Evolutionary conservation across 805 yeast species (phyloP), one percentile per base, ranked within the genome.

Genomic region (Lachancea meyersii): DNA sequence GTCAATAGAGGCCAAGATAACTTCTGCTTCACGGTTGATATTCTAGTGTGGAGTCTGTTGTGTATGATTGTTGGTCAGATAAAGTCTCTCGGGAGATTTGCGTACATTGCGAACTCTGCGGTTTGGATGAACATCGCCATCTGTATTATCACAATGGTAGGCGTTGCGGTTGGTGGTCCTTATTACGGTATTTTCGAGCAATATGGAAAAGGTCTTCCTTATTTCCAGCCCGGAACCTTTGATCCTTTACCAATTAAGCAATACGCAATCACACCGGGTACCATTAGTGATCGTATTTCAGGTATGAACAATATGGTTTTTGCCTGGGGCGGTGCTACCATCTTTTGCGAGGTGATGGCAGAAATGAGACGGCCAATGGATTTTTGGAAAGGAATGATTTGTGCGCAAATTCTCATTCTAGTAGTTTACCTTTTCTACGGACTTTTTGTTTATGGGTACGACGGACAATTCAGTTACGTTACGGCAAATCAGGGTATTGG

Each of bases 251-350:
- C 50, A 35, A 42, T 47, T 33, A 50, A 48, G 22, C 37, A 52
- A 19, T 55, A 53, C 20, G 59, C 64, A 14, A 48, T 62, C 37
- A 42, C 57, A 20, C 66, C 67, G 10, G 60, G 51, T 24, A 46
- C 49, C 10, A 46, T 62, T 40, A 48, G 55, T 35, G 50, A 51
- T 38, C 67, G 62, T 45, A 55, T 69, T 35, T 60, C 57, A 16
- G 72, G 71, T 14, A 53, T 68, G 46, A 63, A 70, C 57, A 71
- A 71, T 52, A 64, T 72, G 47, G 72, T 73, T 16, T 72, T 67
- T 53, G 68, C 75, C 3, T 72, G 70, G 61, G 77, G 76, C 31
- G 77, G 77, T 48, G 72, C 76, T n/a, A 64, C 72, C 47, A 67
- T 71, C 38, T 72, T 71, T 57, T 64, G 70, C 14, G 75, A 72